Conservation (phyloP, 1,139 yeast species). For the Sugiyamaella pinicola region DNA sequence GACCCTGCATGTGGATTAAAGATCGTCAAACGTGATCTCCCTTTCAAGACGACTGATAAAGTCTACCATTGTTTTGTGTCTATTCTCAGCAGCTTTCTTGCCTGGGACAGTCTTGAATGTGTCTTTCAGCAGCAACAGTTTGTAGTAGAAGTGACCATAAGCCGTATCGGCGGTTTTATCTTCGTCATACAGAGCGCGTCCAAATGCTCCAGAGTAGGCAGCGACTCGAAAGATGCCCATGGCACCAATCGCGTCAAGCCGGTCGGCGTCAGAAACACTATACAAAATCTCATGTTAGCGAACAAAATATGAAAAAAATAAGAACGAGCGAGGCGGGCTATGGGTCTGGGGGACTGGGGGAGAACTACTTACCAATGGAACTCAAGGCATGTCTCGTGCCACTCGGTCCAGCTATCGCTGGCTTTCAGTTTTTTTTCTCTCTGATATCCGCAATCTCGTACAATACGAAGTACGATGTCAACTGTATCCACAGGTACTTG, state of each 20-base stretch:
- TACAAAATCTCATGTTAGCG: background rate
- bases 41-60: conserved; percentile 14
- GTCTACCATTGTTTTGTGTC: conserved; percentile 36
- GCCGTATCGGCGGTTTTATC: conserved; percentile 28
- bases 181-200: conserved; percentile 35
- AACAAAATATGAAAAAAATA: background rate
- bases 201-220: conserved; percentile 40
- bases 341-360: too few species aligned
- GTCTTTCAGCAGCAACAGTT: conserved; percentile 37
- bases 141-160: conserved; percentile 40
- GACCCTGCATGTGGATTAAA: conserved; percentile 10
- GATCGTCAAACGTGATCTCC: conserved; percentile 12
- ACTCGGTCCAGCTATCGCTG: conserved; percentile 36
- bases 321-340: conserved; percentile 1
- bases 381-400: conserved; percentile 38
- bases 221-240: conserved; percentile 43
- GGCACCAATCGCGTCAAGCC: conserved; percentile 46
- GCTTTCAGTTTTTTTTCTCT: conserved; percentile 36
- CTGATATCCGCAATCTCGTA: conserved; percentile 39
- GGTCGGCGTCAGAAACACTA: conserved; percentile 45
- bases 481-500: conserved; percentile 26
- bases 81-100: conserved; percentile 31
- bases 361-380: conserved; percentile 35
- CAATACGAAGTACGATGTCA: conserved; percentile 35
- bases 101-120: conserved; percentile 41